phyloP scores from a whole-genome alignment of 2,329 filamentous ascomycete genomes.

The Arthrobotrys entomopaga region DNA sequence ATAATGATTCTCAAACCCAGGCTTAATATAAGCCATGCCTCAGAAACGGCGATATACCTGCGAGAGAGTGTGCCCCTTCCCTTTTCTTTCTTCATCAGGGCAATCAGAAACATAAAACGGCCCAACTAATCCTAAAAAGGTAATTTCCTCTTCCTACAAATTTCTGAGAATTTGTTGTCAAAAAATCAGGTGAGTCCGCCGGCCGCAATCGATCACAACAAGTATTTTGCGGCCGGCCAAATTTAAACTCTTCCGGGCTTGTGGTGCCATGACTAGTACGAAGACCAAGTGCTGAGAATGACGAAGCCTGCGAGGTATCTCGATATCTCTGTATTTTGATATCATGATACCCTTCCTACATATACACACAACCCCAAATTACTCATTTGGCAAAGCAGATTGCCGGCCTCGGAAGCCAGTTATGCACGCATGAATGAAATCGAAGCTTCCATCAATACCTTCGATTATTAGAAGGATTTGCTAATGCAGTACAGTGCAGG shows the following conservation, averaged over 20 bases:
- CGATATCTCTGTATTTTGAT: not conserved
- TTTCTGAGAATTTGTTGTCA: slow-evolving; percentile 10
- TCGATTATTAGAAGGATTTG: no score
- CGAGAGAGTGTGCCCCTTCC: slow-evolving; percentile 6
- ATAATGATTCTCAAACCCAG: slow-evolving; percentile 15
- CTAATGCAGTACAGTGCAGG: slow-evolving; percentile 4
- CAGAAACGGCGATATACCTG: slow-evolving; percentile 30
- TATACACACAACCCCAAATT: no score
- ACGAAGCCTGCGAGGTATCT: not conserved
- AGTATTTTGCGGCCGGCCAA: slow-evolving; percentile 10
- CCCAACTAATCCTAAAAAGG: slow-evolving; percentile 23
- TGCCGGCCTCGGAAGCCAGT: no score
- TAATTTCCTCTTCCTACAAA: slow-evolving; percentile 20
- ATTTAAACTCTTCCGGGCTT: slow-evolving; percentile 8
- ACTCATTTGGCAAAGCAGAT: not conserved
- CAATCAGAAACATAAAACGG: slow-evolving; percentile 50
- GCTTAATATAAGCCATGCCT: slow-evolving; percentile 2
- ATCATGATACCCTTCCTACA: no score
- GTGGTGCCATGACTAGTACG: slow-evolving; percentile 21
- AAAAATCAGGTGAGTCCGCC: slow-evolving; percentile 1
- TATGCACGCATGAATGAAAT: no score
- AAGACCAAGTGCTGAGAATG: slow-evolving; percentile 19
- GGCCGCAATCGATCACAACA: slow-evolving; percentile 13
- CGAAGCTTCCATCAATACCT: not conserved
- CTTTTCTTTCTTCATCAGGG: slow-evolving; percentile 22